phyloP scores from a whole-genome alignment of 345 rosid genomes.

The Citrus hindsii region DNA sequence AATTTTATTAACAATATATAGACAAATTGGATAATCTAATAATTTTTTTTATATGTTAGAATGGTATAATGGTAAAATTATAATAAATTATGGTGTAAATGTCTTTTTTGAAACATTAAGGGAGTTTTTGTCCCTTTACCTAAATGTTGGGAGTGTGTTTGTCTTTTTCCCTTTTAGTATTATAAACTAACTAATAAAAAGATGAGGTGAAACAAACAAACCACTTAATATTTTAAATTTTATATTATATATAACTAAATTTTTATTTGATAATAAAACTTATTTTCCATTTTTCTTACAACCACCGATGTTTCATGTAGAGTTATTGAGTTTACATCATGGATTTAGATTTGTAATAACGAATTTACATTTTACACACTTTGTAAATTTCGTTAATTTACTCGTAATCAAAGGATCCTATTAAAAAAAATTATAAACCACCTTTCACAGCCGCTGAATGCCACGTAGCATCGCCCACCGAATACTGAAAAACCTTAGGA shows the following conservation, averaged over 20 bases:
- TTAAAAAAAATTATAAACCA: background rate
- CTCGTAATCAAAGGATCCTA: background rate
- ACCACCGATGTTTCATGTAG: too few relatives aligned
- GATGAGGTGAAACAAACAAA: fast-evolving
- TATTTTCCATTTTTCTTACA: background rate
- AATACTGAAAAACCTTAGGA: background rate
- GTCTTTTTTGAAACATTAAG: fast-evolving
- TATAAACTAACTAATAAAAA: too few relatives aligned
- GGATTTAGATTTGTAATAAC: too few relatives aligned
- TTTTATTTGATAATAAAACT: background rate
- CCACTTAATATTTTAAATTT: too few relatives aligned
- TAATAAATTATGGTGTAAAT: too few relatives aligned
- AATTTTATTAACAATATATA: too few relatives aligned
- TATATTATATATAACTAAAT: background rate
- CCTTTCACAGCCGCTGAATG: background rate
- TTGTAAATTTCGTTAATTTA: background rate
- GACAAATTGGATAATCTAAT: too few relatives aligned
- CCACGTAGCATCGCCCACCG: background rate
- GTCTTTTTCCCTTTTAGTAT: fast-evolving
- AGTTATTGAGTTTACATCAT: background rate
- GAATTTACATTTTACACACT: background rate
- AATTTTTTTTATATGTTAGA: too few relatives aligned
- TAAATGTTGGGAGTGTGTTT: too few relatives aligned
- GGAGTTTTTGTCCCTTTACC: fast-evolving
- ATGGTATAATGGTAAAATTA: too few relatives aligned